phyloP scores from a whole-genome alignment of 106 monocot genomes.

The Acorus calamus region DNA sequence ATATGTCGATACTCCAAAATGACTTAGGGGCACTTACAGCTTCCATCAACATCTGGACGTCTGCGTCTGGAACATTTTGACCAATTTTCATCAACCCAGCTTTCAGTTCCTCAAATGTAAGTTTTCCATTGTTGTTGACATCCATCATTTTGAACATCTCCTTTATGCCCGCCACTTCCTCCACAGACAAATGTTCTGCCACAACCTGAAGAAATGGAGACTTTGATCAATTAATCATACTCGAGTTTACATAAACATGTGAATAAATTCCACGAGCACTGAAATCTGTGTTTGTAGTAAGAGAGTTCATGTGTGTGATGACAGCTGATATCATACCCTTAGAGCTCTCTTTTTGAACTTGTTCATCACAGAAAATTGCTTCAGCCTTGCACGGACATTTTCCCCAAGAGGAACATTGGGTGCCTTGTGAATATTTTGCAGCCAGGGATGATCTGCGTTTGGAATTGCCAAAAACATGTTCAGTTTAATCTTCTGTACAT shows the following conservation, averaged over 20 bases:
- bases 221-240: neutral
- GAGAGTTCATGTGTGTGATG: neutral
- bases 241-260: neutral
- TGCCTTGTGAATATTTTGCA: slow-evolving; percentile 1
- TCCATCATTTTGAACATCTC: slow-evolving; percentile 16
- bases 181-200: slow-evolving; percentile 63
- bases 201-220: slow-evolving; percentile 28
- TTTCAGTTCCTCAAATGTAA: no score
- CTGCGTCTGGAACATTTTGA: slow-evolving; percentile 22
- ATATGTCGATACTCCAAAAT: no score
- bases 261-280: neutral
- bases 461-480: neutral
- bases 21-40: slow-evolving; percentile 28
- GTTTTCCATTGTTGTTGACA: no score
- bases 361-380: slow-evolving; percentile 29
- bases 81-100: no score
- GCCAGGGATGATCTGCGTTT: slow-evolving; percentile 40
- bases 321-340: slow-evolving; percentile 19
- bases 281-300: neutral
- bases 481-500: no score
- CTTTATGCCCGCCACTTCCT: slow-evolving; percentile 67
- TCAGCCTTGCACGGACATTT: no score
- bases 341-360: slow-evolving; percentile 55
- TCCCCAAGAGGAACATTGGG: no score
- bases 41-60: slow-evolving; percentile 53